Conservation (phyloP, 495 filamentous ascomycete species). For the Parathielavia hyrcaniae region DNA sequence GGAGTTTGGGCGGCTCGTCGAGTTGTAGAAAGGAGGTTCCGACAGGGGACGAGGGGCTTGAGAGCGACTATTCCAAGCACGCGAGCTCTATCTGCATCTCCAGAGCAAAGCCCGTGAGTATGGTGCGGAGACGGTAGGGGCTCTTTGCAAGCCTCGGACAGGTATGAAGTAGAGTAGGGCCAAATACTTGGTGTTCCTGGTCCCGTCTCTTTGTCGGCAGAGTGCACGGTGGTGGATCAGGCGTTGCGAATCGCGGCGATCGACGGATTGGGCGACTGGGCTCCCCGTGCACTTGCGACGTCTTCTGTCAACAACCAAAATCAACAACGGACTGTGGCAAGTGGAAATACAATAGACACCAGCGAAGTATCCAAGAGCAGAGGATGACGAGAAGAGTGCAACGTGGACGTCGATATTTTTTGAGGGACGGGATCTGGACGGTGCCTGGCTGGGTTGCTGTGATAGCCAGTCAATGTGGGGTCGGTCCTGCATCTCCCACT, state of each 20-base stretch:
- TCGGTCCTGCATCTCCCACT: not conserved
- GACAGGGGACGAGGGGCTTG: conserved; percentile 9
- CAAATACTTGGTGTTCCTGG: not conserved
- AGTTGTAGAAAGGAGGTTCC: not conserved
- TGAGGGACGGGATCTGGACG: conserved; percentile 12
- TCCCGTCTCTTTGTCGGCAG: not conserved
- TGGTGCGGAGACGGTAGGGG: not conserved
- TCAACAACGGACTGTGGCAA: not conserved
- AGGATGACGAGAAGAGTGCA: not conserved
- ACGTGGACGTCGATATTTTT: conserved; percentile 4
- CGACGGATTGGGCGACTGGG: conserved; percentile 1
- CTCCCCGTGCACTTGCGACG: not conserved
- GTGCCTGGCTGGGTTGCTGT: conserved; percentile 14
- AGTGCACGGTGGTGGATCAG: not conserved
- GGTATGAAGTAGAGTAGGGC: not conserved
- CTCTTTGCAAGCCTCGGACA: not conserved
- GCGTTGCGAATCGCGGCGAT: not conserved
- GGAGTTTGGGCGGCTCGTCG: not conserved
- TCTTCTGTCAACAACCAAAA: no score
- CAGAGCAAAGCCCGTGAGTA: not conserved
- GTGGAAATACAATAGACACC: not conserved
- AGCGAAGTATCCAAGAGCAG: not conserved
- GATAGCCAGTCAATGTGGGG: conserved; percentile 30
- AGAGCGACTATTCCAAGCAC: conserved; percentile 6
- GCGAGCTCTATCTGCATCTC: not conserved